Conservation (phyloP, 352 stramenopile genomes). For the Plasmopara halstedii region DNA sequence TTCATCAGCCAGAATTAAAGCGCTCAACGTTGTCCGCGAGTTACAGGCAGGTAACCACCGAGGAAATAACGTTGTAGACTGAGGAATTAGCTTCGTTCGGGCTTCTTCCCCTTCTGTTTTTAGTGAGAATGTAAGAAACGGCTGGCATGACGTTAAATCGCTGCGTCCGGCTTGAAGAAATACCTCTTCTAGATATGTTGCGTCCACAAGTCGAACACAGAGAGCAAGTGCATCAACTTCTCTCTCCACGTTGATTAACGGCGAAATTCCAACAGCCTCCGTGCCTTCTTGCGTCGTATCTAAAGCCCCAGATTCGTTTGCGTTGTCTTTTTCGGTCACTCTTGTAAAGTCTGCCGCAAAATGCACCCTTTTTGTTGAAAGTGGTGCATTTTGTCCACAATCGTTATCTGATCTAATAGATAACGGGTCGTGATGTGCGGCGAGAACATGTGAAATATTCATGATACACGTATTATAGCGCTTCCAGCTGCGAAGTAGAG, state of each 20-base stretch:
- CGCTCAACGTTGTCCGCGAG: conserved; percentile 28
- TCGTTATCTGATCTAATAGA: conserved; percentile 9
- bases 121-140: conserved; percentile 41
- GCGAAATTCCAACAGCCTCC: background rate
- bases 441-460: conserved; percentile 50
- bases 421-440: conserved; percentile 16
- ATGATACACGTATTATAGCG: conserved; percentile 64
- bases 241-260: conserved; percentile 12
- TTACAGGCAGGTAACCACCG: conserved; percentile 44
- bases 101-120: conserved; percentile 22
- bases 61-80: conserved; percentile 47
- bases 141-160: conserved; percentile 37
- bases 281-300: background rate
- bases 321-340: conserved; percentile 7
- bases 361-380: conserved; percentile 58
- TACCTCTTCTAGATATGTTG: conserved; percentile 40
- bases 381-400: conserved; percentile 8
- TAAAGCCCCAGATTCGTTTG: background rate
- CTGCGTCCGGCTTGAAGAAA: conserved; percentile 38
- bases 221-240: conserved; percentile 24
- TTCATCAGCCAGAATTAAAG: conserved; percentile 20
- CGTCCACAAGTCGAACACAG: conserved; percentile 46
- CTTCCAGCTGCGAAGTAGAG: conserved; percentile 72
- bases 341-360: conserved; percentile 34
- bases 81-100: conserved; percentile 34